Evolutionary conservation across 306 rosid species (phyloP).

Genomic region (Boehmeria nivea): DNA sequence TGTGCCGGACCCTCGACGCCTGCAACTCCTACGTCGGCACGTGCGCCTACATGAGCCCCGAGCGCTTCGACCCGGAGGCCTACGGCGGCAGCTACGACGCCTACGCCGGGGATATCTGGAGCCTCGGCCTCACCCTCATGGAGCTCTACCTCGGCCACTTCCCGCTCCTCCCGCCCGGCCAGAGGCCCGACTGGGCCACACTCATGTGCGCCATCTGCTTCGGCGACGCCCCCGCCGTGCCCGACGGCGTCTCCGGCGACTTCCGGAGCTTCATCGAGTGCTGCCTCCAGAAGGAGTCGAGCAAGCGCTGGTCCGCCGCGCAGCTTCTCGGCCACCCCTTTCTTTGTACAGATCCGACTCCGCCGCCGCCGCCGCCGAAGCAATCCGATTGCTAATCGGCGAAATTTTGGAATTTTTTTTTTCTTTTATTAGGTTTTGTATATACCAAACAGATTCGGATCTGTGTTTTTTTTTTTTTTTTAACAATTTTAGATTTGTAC

Average conservation of each 20-base stretch:
- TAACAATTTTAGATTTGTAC: background rate
- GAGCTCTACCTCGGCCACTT: constrained; percentile 91
- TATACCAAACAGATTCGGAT: constrained; percentile 11
- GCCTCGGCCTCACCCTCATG: constrained; percentile 73
- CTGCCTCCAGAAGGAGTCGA: constrained; percentile 75
- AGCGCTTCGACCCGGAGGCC: constrained; percentile 77
- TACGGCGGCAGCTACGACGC: constrained; percentile 83
- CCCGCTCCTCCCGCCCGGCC: constrained; percentile 74
- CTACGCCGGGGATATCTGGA: constrained; percentile 81
- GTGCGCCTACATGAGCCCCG: constrained; percentile 97
- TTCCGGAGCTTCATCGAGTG: constrained; percentile 58
- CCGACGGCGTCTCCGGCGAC: constrained; percentile 48
- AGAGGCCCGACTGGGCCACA: constrained; percentile 87
- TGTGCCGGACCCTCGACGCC: constrained; percentile 67
- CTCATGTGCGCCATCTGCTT: constrained; percentile 89
- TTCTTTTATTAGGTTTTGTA: background rate
- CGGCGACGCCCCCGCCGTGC: constrained; percentile 66
- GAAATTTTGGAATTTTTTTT: background rate
- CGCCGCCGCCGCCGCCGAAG: too few relatives aligned
- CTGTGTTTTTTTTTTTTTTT: background rate
- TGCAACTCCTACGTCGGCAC: constrained; percentile 91
- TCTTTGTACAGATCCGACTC: constrained; percentile 25
- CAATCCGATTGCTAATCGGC: background rate
- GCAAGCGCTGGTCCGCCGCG: constrained; percentile 64
- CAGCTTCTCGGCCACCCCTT: constrained; percentile 74